phyloP scores from a whole-genome alignment of 75 land plant genomes.

The Selaginella moellendorffii region DNA sequence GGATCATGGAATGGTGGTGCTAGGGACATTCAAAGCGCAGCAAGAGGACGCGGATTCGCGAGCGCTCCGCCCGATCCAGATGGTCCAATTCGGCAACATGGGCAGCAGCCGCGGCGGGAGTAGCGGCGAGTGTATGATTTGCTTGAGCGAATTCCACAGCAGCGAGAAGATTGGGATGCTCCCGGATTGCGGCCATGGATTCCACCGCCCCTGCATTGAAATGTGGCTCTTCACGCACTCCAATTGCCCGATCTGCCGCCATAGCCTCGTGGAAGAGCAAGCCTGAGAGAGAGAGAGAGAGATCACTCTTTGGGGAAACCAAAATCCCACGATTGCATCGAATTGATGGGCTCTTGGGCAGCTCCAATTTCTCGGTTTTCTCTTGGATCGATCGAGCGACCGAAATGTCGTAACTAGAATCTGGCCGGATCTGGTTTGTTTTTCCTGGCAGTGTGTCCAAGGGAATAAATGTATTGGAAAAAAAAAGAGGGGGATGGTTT shows the following conservation, averaged over 20 bases:
- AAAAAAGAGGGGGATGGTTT: too few species aligned
- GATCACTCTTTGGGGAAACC: too few species aligned
- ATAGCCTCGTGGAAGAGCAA: background rate
- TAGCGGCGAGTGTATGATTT: constrained; percentile 22
- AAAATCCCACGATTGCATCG: too few species aligned
- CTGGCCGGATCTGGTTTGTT: too few species aligned
- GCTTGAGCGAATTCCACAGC: constrained; percentile 19
- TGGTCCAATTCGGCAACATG: background rate
- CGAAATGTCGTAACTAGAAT: too few species aligned
- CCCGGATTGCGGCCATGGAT: constrained; percentile 27
- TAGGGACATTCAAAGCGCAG: too few species aligned
- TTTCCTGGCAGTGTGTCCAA: too few species aligned
- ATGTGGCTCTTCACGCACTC: constrained; percentile 32
- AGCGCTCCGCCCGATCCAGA: background rate
- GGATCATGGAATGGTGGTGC: too few species aligned
- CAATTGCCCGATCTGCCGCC: constrained; percentile 27
- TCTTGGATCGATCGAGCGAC: too few species aligned
- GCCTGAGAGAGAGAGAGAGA: too few species aligned
- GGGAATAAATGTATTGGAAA: background rate
- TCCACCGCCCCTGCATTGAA: constrained; percentile 27
- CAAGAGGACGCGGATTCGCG: background rate
- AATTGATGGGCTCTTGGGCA: too few species aligned
- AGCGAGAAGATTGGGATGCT: constrained; percentile 23
- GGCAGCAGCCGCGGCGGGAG: background rate
- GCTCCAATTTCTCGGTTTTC: too few species aligned